phyloP scores from a whole-genome alignment of 2,329 filamentous ascomycete genomes.

The Fusarium nelsonii region DNA sequence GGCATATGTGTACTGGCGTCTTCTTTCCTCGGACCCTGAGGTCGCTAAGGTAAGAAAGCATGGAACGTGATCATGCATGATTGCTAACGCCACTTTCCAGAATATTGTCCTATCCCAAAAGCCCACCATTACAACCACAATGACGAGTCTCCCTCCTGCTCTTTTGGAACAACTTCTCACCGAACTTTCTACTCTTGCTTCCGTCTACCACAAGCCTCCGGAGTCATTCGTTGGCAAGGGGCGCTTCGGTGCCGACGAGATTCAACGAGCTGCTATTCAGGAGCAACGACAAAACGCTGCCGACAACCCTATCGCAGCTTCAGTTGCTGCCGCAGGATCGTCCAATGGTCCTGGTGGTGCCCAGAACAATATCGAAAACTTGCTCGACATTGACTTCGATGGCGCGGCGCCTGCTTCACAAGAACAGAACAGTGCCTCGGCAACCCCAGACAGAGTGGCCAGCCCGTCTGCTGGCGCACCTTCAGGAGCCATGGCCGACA shows the following conservation, averaged over 20 bases:
- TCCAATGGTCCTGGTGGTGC: conserved; percentile 70
- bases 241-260: conserved; percentile 90
- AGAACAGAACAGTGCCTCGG: conserved; percentile 66
- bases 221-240: conserved; percentile 98
- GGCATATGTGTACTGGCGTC: conserved; percentile 98
- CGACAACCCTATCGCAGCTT: conserved; percentile 93
- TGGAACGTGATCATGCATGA: background rate
- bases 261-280: conserved; percentile 95
- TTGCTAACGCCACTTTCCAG: conserved; percentile 48
- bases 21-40: conserved; percentile 91
- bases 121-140: conserved; percentile 93
- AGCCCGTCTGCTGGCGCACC: conserved; percentile 66
- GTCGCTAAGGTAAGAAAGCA: conserved; percentile 78
- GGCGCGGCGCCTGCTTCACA: conserved; percentile 91
- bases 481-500: conserved; percentile 69
- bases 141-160: conserved; percentile 85
- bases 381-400: conserved; percentile 96
- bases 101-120: conserved; percentile 94
- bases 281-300: conserved; percentile 92
- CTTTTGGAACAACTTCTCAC: conserved; percentile 90
- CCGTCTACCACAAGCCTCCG: conserved; percentile 97
- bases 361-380: conserved; percentile 89
- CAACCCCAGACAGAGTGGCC: conserved; percentile 76
- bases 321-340: conserved; percentile 77
- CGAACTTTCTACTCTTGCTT: conserved; percentile 94